Conservation (phyloP, 257 asterid genomes). For the Rauvolfia tetraphylla region DNA sequence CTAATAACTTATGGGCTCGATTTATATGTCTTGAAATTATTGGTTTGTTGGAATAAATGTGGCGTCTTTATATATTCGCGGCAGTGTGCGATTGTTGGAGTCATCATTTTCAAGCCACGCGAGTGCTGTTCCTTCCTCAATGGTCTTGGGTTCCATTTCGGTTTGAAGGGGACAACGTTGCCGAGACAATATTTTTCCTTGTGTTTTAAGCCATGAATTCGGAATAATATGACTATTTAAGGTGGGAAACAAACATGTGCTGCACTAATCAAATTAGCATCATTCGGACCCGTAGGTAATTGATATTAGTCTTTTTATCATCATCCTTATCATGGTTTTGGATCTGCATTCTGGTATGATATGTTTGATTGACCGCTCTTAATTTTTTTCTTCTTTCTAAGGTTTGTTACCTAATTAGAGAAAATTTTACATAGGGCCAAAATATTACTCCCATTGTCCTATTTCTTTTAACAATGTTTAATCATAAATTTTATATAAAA, state of each 20-base stretch:
- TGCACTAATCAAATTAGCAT: constrained; percentile 16
- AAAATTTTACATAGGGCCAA: too few relatives aligned
- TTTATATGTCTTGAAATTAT: constrained; percentile 9
- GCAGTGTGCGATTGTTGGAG: constrained; percentile 25
- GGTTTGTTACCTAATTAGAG: too few relatives aligned
- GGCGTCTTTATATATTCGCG: neutral
- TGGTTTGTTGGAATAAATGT: neutral
- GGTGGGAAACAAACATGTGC: constrained; percentile 24
- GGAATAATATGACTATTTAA: constrained; percentile 20
- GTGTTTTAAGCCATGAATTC: constrained; percentile 30
- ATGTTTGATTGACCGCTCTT: too few relatives aligned
- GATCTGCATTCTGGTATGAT: too few relatives aligned
- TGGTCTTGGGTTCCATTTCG: neutral
- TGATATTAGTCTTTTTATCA: neutral
- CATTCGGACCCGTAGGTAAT: constrained; percentile 20
- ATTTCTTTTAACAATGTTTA: too few relatives aligned
- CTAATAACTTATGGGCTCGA: too few relatives aligned
- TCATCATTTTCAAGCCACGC: constrained; percentile 37
- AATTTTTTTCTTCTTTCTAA: too few relatives aligned
- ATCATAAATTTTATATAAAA: too few relatives aligned
- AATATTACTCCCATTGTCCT: too few relatives aligned
- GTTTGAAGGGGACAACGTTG: constrained; percentile 28
- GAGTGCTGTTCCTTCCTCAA: constrained; percentile 33
- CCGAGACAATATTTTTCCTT: constrained; percentile 28
- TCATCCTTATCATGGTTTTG: neutral